These are phyloP conservation scores for Colletotrichum liaoningense DNA, from an alignment of 2,329 filamentous ascomycete species.

Conservation along the genomic window DNA sequence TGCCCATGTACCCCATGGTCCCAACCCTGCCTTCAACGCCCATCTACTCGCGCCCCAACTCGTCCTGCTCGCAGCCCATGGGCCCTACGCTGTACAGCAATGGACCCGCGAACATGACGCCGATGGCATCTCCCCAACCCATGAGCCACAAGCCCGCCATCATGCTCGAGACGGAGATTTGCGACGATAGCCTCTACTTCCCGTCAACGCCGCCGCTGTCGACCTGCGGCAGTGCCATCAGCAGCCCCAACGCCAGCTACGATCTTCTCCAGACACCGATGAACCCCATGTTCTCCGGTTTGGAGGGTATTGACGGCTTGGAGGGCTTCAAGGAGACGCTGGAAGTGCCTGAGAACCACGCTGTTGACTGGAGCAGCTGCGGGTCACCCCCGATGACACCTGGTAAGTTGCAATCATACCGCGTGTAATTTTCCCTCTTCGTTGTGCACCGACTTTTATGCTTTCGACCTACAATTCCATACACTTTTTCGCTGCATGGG, in stretches of 20 bases:
- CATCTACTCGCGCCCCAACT: constrained; percentile 73
- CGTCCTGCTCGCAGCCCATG: constrained; percentile 71
- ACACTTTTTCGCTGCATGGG: constrained; percentile 4
- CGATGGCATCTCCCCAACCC: constrained; percentile 79
- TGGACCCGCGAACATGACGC: constrained; percentile 75
- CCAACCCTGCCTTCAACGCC: constrained; percentile 71
- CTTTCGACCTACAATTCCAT: not conserved
- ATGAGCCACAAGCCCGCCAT: constrained; percentile 78
- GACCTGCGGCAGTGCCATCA: constrained; percentile 83
- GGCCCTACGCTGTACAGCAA: constrained; percentile 66
- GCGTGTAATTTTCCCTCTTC: constrained; percentile 3
- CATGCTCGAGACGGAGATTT: constrained; percentile 81
- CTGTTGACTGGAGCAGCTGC: constrained; percentile 81
- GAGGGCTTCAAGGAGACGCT: constrained; percentile 75
- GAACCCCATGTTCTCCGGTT: constrained; percentile 80
- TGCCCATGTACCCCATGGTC: constrained; percentile 65
- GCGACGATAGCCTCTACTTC: constrained; percentile 75
- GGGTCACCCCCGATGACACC: constrained; percentile 90
- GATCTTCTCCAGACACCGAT: constrained; percentile 86
- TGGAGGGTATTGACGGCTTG: constrained; percentile 69
- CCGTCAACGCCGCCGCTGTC: constrained; percentile 91
- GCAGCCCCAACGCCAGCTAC: constrained; percentile 80
- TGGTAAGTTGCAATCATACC: constrained; percentile 70
- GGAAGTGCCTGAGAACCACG: constrained; percentile 79
- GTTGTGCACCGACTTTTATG: not conserved